A percentile compares a stretch with the other conserved stretches of the same genome.
Evolutionary conservation across 23 red algal genomes (phyloP).

Genomic region (Cyanidioschyzon merolae): DNA sequence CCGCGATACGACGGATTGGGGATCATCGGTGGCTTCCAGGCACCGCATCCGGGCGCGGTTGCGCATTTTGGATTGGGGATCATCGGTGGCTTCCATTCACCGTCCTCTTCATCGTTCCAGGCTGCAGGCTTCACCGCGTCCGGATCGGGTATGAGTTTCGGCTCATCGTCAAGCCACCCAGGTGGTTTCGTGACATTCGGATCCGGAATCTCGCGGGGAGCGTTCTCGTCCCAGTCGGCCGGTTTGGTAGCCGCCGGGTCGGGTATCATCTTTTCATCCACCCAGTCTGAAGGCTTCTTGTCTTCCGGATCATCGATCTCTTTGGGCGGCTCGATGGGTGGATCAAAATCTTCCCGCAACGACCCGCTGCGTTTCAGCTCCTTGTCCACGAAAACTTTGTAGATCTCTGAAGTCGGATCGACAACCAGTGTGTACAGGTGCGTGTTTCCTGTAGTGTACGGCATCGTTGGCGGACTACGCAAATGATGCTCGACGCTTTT

Average conservation of each 20-base stretch:
- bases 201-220: slow-evolving; percentile 70
- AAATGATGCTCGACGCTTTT: slow-evolving; percentile 82
- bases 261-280: slow-evolving; percentile 62
- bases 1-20: slow-evolving; percentile 88
- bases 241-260: slow-evolving; percentile 81
- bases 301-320: slow-evolving; percentile 93
- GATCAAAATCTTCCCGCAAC: slow-evolving; percentile 73
- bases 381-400: slow-evolving; percentile 57
- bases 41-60: slow-evolving; percentile 63
- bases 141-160: slow-evolving; percentile 59
- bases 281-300: slow-evolving; percentile 96
- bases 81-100: slow-evolving; percentile 68
- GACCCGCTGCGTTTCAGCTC: slow-evolving; percentile 50
- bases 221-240: slow-evolving; percentile 97
- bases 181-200: slow-evolving; percentile 55
- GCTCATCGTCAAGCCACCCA: slow-evolving; percentile 84
- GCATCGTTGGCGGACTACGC: slow-evolving; percentile 50
- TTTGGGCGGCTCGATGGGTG: slow-evolving; percentile 76
- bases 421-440: slow-evolving; percentile 91
- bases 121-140: slow-evolving; percentile 59
- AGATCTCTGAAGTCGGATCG: slow-evolving; percentile 23
- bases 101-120: slow-evolving; percentile 89
- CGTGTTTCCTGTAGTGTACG: slow-evolving; percentile 54
- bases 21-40: slow-evolving; percentile 81
- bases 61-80: slow-evolving; percentile 88